These are phyloP conservation scores for Chrysoporthe cubensis DNA, from an alignment of 2,329 filamentous ascomycete species.

Conservation along the genomic window DNA sequence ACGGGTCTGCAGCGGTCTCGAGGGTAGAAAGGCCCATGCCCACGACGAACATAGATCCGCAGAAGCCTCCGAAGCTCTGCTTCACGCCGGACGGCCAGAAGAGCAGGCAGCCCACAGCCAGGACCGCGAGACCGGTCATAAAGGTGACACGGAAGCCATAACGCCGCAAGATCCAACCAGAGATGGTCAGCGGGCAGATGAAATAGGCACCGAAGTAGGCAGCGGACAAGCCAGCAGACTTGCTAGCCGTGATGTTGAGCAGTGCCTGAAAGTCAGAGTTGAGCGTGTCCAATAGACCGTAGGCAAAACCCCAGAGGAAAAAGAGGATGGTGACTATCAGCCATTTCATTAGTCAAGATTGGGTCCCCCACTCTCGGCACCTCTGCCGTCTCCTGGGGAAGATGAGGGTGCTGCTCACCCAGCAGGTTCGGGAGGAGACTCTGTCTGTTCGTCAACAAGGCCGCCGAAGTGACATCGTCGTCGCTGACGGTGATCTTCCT, in stretches of 20 bases:
- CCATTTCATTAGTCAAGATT: not conserved
- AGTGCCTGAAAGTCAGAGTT: slow-evolving; percentile 37
- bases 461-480: slow-evolving; percentile 39
- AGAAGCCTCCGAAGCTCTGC: slow-evolving; percentile 62
- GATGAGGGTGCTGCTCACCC: slow-evolving; percentile 20
- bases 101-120: slow-evolving; percentile 59
- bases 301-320: slow-evolving; percentile 44
- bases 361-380: not conserved
- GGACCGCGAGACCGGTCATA: slow-evolving; percentile 62
- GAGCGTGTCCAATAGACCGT: slow-evolving; percentile 39
- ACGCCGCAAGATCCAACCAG: slow-evolving; percentile 60
- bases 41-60: slow-evolving; percentile 57
- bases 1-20: slow-evolving; percentile 62
- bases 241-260: slow-evolving; percentile 48
- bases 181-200: slow-evolving; percentile 43
- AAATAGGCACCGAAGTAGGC: slow-evolving; percentile 56
- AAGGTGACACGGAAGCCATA: slow-evolving; percentile 71
- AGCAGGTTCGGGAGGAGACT: slow-evolving; percentile 40
- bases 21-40: slow-evolving; percentile 50
- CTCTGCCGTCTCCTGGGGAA: too few relatives aligned
- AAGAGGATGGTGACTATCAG: slow-evolving; percentile 40
- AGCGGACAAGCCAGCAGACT: slow-evolving; percentile 52
- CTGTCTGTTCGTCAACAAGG: slow-evolving; percentile 39
- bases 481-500: slow-evolving; percentile 40
- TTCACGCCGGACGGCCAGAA: slow-evolving; percentile 63